Evolutionary conservation across 208 protist species (phyloP).

Genomic region (Wallacemonas sp.): DNA sequence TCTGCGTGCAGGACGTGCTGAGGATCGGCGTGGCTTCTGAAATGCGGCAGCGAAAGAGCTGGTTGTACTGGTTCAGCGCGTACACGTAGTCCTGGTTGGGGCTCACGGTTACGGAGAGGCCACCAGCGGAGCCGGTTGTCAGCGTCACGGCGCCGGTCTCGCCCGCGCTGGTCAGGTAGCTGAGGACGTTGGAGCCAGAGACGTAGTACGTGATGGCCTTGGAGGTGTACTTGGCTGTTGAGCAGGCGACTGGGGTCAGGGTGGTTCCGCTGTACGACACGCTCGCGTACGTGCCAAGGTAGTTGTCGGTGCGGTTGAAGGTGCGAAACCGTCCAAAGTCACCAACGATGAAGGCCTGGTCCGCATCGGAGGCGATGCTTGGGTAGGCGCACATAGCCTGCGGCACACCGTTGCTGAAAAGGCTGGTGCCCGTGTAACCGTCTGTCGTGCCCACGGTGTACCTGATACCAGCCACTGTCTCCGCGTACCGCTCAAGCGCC

Average conservation of each 20-base stretch:
- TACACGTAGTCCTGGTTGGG: slow-evolving; percentile 7
- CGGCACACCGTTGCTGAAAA: slow-evolving; percentile 26
- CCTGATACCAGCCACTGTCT: slow-evolving; percentile 36
- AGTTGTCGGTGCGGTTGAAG: slow-evolving; percentile 32
- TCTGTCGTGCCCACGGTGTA: slow-evolving; percentile 16
- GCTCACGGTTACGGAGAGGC: slow-evolving; percentile 1
- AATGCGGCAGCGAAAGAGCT: slow-evolving; percentile 20
- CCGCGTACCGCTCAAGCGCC: slow-evolving; percentile 18
- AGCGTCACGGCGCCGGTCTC: background rate
- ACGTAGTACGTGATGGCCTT: slow-evolving; percentile 24
- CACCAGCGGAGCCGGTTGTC: background rate
- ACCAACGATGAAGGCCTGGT: slow-evolving; percentile 42
- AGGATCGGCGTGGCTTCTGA: slow-evolving; percentile 4
- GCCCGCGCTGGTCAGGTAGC: slow-evolving; percentile 13
- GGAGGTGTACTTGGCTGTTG: slow-evolving; percentile 18
- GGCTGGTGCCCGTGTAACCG: slow-evolving; percentile 33
- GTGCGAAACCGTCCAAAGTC: slow-evolving; percentile 32
- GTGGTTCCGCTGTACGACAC: slow-evolving; percentile 4
- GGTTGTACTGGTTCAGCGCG: slow-evolving; percentile 13
- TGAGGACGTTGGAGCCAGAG: background rate
- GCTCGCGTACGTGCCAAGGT: slow-evolving; percentile 24
- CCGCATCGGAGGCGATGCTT: slow-evolving; percentile 19
- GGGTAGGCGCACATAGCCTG: slow-evolving; percentile 36
- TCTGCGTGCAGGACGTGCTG: slow-evolving; percentile 4
- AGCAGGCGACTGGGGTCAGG: background rate